Evolutionary conservation across 2,329 filamentous ascomycete genomes (phyloP).

Genomic region (Berkeleyomyces rouxiae): DNA sequence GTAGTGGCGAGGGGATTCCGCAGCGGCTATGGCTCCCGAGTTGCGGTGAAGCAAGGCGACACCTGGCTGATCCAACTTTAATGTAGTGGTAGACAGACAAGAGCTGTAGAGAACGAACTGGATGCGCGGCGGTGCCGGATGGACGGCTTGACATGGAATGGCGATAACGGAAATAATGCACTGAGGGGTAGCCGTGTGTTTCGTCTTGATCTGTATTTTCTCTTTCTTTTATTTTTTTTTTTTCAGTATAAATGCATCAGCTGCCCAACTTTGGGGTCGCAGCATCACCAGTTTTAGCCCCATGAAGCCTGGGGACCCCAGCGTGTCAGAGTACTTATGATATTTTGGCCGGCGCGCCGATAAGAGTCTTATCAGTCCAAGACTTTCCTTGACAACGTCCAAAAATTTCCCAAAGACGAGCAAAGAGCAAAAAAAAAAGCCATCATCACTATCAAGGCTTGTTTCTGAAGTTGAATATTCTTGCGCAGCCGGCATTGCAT

Average conservation of each 20-base stretch:
- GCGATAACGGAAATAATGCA: not conserved
- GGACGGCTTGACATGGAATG: not conserved
- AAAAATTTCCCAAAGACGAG: slow-evolving; percentile 10
- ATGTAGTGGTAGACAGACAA: not conserved
- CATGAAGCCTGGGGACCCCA: not conserved
- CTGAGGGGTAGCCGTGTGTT: not conserved
- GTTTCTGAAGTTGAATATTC: not conserved
- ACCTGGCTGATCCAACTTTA: not conserved
- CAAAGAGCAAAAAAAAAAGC: slow-evolving; percentile 5
- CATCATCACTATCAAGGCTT: not conserved
- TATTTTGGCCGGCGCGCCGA: slow-evolving; percentile 1
- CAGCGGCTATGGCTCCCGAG: not conserved
- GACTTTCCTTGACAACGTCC: slow-evolving; percentile 6
- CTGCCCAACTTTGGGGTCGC: not conserved
- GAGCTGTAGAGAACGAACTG: not conserved
- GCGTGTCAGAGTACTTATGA: slow-evolving; percentile 1
- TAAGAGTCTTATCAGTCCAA: slow-evolving; percentile 12
- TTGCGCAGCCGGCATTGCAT: not conserved
- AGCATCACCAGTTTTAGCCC: not conserved
- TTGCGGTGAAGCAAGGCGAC: not conserved
- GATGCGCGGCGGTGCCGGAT: not conserved
- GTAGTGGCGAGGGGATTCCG: not conserved
- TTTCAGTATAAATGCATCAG: not conserved
- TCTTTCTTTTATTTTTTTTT: not conserved
- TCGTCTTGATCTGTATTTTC: not conserved